These are phyloP conservation scores for Penicillium parvum DNA, from an alignment of 495 filamentous ascomycete genomes.

Conservation along the genomic window DNA sequence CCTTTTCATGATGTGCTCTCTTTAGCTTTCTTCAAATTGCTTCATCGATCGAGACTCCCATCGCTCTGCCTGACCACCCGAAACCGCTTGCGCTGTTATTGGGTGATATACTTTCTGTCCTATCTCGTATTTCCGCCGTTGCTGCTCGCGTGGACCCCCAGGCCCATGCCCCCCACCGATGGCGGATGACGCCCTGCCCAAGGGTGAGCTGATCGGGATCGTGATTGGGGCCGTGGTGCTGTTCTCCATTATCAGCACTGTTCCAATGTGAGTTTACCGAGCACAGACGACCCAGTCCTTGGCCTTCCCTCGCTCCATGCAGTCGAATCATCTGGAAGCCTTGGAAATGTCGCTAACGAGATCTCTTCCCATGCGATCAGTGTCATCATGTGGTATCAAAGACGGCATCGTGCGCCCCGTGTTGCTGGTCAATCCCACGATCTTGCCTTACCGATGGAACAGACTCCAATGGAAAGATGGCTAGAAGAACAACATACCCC, in stretches of 20 bases:
- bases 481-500: slow-evolving; percentile 24
- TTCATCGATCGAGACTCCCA: background rate
- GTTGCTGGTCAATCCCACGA: slow-evolving; percentile 9
- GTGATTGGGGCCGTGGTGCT: slow-evolving; percentile 32
- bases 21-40: background rate
- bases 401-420: slow-evolving; percentile 7
- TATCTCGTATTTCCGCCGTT: slow-evolving; percentile 13
- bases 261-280: slow-evolving; percentile 31
- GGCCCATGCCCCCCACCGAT: slow-evolving; percentile 18
- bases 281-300: slow-evolving; percentile 15
- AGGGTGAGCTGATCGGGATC: slow-evolving; percentile 30
- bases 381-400: slow-evolving; percentile 21
- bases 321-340: slow-evolving; percentile 14
- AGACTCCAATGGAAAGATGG: slow-evolving; percentile 27
- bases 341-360: background rate
- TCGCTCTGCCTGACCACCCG: background rate
- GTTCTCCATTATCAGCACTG: slow-evolving; percentile 29
- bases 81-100: background rate
- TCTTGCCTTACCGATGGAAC: slow-evolving; percentile 11
- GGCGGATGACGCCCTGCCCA: slow-evolving; percentile 20
- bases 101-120: background rate
- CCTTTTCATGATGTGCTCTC: no score
- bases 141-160: slow-evolving; percentile 7
- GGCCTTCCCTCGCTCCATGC: slow-evolving; percentile 15
- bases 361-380: slow-evolving; percentile 2